Evolutionary conservation across 2,329 filamentous ascomycete genomes (phyloP).

Genomic region (Colletotrichum melonis): DNA sequence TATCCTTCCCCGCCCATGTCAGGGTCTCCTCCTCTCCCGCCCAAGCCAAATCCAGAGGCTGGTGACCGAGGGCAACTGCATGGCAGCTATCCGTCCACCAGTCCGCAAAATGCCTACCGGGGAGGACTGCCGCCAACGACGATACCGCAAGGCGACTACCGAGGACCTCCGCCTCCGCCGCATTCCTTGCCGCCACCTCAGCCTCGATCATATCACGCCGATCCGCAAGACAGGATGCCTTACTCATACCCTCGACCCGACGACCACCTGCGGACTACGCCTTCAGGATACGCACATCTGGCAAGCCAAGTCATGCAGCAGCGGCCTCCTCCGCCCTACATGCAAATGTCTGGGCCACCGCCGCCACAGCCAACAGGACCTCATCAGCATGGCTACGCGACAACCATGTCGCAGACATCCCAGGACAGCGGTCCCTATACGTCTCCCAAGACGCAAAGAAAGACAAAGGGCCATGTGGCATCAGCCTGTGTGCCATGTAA

Average conservation of each 20-base stretch:
- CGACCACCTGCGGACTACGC: conserved; percentile 48
- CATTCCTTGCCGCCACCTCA: conserved; percentile 44
- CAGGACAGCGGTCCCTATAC: conserved; percentile 60
- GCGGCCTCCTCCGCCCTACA: conserved; percentile 34
- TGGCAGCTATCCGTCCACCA: conserved; percentile 56
- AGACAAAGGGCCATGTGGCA: conserved; percentile 84
- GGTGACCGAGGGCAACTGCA: conserved; percentile 61
- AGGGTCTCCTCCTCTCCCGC: conserved; percentile 72
- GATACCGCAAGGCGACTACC: conserved; percentile 50
- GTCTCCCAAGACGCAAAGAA: conserved; percentile 72
- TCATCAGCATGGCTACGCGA: conserved; percentile 45
- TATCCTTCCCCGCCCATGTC: conserved; percentile 82
- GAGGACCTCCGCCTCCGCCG: conserved; percentile 37
- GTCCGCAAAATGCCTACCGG: conserved; percentile 63
- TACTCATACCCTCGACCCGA: conserved; percentile 54
- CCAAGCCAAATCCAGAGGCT: conserved; percentile 68
- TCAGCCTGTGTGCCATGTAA: conserved; percentile 90
- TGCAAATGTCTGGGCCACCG: conserved; percentile 44
- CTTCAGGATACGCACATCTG: conserved; percentile 30
- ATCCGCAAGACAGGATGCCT: conserved; percentile 51
- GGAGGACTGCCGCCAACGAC: conserved; percentile 43
- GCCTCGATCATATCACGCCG: conserved; percentile 51
- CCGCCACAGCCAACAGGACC: conserved; percentile 39
- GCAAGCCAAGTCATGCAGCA: conserved; percentile 35
- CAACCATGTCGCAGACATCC: conserved; percentile 41